phyloP scores from a whole-genome alignment of 306 rosid species.

The Dalbergia cultrata region DNA sequence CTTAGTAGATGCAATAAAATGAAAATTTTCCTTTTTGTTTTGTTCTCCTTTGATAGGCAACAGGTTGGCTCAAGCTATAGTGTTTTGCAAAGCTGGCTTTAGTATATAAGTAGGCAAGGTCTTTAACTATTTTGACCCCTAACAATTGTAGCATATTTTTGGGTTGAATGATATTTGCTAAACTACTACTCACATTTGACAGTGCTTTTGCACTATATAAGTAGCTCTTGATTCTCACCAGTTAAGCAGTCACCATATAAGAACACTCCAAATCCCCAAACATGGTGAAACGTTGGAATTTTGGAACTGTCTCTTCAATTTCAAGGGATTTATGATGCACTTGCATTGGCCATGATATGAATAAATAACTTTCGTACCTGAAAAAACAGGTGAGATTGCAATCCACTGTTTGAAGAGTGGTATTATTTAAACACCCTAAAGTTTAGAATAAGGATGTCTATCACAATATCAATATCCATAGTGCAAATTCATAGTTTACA shows the following conservation, averaged over 20 bases:
- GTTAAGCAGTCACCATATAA: neutral
- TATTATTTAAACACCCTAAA: too few relatives aligned
- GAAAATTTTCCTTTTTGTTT: neutral
- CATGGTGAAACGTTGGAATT: too few relatives aligned
- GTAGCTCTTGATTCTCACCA: neutral
- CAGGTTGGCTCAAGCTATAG: neutral
- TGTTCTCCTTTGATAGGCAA: neutral
- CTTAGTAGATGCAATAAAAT: slow-evolving; percentile 37
- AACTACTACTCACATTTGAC: neutral
- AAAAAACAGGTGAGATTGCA: too few relatives aligned
- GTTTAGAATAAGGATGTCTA: neutral
- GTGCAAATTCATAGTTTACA: slow-evolving; percentile 32
- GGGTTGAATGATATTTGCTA: neutral
- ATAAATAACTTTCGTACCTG: too few relatives aligned
- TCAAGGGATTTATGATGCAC: too few relatives aligned
- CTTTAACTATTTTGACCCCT: neutral
- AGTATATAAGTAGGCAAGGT: neutral
- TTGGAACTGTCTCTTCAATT: too few relatives aligned
- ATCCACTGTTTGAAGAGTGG: too few relatives aligned
- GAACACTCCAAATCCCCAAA: neutral
- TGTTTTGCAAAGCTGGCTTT: neutral
- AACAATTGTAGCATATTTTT: neutral
- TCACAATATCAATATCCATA: slow-evolving; percentile 13
- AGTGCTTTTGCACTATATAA: neutral
- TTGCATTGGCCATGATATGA: too few relatives aligned